Base-by-base conservation (phyloP, 345 rosid species). In the Nasturtium officinale region DNA sequence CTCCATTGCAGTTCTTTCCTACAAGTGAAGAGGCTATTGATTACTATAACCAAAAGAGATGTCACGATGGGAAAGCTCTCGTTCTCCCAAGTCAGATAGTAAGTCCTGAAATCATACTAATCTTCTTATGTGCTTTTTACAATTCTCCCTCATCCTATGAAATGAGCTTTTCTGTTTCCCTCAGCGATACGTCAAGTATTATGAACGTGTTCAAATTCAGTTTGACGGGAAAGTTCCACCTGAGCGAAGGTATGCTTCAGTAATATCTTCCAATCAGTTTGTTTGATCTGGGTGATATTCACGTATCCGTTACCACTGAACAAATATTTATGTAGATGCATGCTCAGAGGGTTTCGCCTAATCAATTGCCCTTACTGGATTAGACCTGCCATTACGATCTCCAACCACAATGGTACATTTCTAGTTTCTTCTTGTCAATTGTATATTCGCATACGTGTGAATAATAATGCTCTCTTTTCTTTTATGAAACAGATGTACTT, bases 21-120 rank as follows among this genome's bases (percentile, higher is more conserved):
- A 86, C 96, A 29, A 90, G 93, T 38, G 99, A 89, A 73, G 96
- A 89, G 74, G 84, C 93, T 58, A 87, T 91, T 65, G 86, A 85
- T 72, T 95, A 82, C 77, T 95, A 84, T 82, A 91, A 95, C 83
- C 93, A 91, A 78, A 95, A 89, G 87, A 83, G 99, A 86, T 94
- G 96, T 73, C 30, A 83, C 6, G 93, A 95, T 81, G 96, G 90
- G 57, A 91, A 88, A 81, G 99, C 96, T 75, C 89, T 94, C 18
- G 91, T 87, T 82, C 87, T 89, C 57, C 99, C 96, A 5, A 94
- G 99, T 85, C 97, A 94, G 80, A 91, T 94, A 80, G 97, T 94
- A 82, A 88, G 96, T 85, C 59, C 48, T 59, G 43, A 71, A 25
- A 64, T 50, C 58, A n/a, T 8, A 76, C 57, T 59, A 17, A 43